These are phyloP conservation scores for Oryza meridionalis DNA, from an alignment of 176 grass and related monocot species.

Conservation along the genomic window DNA sequence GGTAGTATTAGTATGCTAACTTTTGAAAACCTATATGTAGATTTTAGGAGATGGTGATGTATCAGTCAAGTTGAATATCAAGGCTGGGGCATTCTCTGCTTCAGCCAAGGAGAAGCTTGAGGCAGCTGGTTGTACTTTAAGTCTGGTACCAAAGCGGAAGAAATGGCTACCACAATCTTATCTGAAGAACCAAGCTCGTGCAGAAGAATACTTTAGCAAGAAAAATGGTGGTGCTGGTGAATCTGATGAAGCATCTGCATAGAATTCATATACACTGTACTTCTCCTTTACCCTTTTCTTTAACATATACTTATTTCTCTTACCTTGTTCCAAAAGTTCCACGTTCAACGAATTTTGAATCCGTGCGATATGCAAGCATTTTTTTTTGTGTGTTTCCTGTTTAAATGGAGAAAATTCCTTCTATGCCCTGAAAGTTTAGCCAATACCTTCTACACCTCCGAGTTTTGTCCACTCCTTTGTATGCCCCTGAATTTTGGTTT, in stretches of 20 bases:
- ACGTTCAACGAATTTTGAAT: constrained; percentile 46
- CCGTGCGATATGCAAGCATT: constrained; percentile 28
- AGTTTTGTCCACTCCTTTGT: too few species aligned
- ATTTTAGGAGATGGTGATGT: constrained; percentile 92
- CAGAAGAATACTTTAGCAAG: constrained; percentile 84
- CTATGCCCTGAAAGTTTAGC: too few species aligned
- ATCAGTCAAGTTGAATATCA: constrained; percentile 83
- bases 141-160: constrained; percentile 78
- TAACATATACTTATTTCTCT: constrained; percentile 35
- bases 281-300: constrained; percentile 40
- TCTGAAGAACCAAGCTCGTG: constrained; percentile 85
- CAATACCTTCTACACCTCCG: too few species aligned
- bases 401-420: not conserved
- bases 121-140: constrained; percentile 80
- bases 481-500: too few species aligned
- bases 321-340: not conserved
- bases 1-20: constrained; percentile 25
- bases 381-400: not conserved
- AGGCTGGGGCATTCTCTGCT: constrained; percentile 82
- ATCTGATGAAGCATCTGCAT: constrained; percentile 32
- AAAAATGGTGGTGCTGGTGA: constrained; percentile 57
- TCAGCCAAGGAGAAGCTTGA: constrained; percentile 88
- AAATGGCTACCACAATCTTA: constrained; percentile 90
- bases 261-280: constrained; percentile 44
- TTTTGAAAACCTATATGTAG: constrained; percentile 43